These are phyloP conservation scores for Protomyces macrosporus DNA, from an alignment of 1,139 yeast genomes.

Conservation along the genomic window DNA sequence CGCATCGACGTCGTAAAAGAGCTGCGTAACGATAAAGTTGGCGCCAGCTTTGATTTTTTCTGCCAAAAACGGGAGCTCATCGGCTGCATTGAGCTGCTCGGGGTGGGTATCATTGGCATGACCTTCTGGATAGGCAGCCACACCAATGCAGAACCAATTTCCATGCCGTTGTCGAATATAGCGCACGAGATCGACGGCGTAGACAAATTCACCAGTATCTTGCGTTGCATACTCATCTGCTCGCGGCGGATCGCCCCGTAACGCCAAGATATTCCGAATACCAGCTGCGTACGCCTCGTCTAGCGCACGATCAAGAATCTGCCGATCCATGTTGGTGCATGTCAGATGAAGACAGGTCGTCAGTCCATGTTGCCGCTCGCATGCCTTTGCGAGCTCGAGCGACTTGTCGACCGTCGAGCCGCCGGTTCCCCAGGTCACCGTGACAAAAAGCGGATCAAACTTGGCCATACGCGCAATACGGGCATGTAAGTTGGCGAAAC, in stretches of 20 bases:
- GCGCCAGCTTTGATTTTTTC: slow-evolving; percentile 93
- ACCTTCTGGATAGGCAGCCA: slow-evolving; percentile 95
- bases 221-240: slow-evolving; percentile 59
- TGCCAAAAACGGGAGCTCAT: slow-evolving; percentile 67
- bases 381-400: slow-evolving; percentile 70
- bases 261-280: slow-evolving; percentile 78
- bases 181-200: slow-evolving; percentile 76
- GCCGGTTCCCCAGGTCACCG: slow-evolving; percentile 99
- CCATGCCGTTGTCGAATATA: slow-evolving; percentile 68
- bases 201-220: slow-evolving; percentile 49
- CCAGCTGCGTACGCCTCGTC: slow-evolving; percentile 67
- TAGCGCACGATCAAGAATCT: slow-evolving; percentile 73
- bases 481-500: slow-evolving; percentile 73
- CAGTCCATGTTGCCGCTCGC: slow-evolving; percentile 67
- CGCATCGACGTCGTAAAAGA: slow-evolving; percentile 63
- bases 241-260: slow-evolving; percentile 95
- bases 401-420: slow-evolving; percentile 89
- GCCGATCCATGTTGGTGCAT: slow-evolving; percentile 83
- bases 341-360: slow-evolving; percentile 93
- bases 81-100: slow-evolving; percentile 54
- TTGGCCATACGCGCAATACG: slow-evolving; percentile 86
- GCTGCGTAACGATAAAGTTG: slow-evolving; percentile 83
- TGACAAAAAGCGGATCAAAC: slow-evolving; percentile 79
- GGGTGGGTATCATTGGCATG: slow-evolving; percentile 78
- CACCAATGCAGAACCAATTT: slow-evolving; percentile 77